Conservation (phyloP, 305 asterid genomes). For the Salvia sclarea region DNA sequence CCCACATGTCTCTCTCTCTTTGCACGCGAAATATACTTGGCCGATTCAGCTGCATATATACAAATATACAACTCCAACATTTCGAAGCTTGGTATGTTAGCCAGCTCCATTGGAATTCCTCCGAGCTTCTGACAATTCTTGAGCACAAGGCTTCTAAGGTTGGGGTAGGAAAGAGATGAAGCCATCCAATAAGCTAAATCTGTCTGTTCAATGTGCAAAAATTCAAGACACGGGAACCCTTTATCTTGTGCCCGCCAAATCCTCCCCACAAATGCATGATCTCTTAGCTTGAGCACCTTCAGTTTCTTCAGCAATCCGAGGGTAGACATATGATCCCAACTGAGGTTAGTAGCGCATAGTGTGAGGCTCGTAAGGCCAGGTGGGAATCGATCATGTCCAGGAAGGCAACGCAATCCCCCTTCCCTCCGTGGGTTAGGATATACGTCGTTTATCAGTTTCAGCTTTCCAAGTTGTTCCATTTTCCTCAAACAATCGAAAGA, state of each 20-base stretch:
- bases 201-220: conserved; percentile 33
- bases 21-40: not conserved
- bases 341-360: not conserved
- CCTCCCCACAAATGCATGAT: conserved; percentile 31
- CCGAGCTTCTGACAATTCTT: not conserved
- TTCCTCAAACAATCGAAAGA: not conserved
- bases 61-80: not conserved
- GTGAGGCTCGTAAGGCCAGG: conserved; percentile 31
- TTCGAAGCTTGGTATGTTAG: not conserved
- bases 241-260: conserved; percentile 30
- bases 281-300: conserved; percentile 37
- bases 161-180: conserved; percentile 26
- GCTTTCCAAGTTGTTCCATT: not conserved
- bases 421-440: not conserved
- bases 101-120: not conserved
- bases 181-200: conserved; percentile 34
- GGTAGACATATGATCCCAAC: conserved; percentile 32
- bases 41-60: not conserved
- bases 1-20: not conserved
- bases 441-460: conserved; percentile 17
- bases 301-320: conserved; percentile 32
- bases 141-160: conserved; percentile 23
- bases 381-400: conserved; percentile 25
- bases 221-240: conserved; percentile 32
- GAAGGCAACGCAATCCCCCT: conserved; percentile 24